These are phyloP conservation scores for Paraglomus brasilianum DNA, from an alignment of 192 early-diverging fungal genomes.

Conservation along the genomic window DNA sequence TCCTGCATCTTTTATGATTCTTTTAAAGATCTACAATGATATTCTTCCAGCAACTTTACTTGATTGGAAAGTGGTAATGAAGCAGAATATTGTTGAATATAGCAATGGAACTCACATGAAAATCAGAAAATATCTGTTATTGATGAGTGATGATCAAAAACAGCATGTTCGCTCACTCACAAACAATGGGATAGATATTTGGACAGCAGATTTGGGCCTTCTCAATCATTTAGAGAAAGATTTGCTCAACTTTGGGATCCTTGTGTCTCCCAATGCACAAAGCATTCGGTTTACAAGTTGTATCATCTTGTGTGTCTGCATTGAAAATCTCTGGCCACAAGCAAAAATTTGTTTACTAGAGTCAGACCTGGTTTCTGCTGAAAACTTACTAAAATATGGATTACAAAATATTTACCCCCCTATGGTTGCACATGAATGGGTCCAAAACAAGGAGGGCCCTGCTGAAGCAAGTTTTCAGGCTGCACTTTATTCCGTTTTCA, in stretches of 20 bases:
- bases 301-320: slow-evolving; percentile 15
- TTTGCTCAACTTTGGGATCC: slow-evolving; percentile 12
- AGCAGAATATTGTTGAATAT: neutral
- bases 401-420: slow-evolving; percentile 5
- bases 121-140: neutral
- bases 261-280: neutral
- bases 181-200: slow-evolving; percentile 3
- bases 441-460: neutral
- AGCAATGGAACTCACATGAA: slow-evolving; percentile 5
- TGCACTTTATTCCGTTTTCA: slow-evolving; percentile 10
- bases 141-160: neutral
- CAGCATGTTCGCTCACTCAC: neutral
- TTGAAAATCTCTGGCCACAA: slow-evolving; percentile 7
- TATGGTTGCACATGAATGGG: neutral
- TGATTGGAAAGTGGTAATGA: neutral
- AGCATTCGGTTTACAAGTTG: slow-evolving; percentile 24
- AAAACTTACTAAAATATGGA: slow-evolving; percentile 1
- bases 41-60: neutral
- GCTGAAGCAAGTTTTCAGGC: slow-evolving; percentile 6
- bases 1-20: slow-evolving; percentile 21
- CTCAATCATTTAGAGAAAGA: neutral
- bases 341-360: neutral
- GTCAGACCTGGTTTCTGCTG: neutral
- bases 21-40: neutral
- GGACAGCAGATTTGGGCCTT: neutral